These are phyloP conservation scores for Thielaviopsis punctulata DNA, from an alignment of 2,329 filamentous ascomycete species.

Conservation along the genomic window DNA sequence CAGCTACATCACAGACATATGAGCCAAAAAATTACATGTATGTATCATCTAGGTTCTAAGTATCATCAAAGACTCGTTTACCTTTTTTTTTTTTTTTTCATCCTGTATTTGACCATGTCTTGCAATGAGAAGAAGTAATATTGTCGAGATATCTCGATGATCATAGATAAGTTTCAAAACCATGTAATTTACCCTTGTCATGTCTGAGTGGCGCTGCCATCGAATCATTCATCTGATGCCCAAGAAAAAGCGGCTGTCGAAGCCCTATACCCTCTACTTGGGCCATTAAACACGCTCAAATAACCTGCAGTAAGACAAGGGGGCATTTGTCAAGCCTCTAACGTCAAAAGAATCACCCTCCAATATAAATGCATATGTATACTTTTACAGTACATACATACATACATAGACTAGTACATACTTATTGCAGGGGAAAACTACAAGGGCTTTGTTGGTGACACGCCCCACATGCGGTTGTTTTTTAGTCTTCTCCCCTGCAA, in stretches of 20 bases:
- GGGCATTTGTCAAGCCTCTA: neutral
- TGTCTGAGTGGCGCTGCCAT: neutral
- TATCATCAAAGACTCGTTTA: neutral
- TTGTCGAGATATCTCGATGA: no score
- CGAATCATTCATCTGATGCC: neutral
- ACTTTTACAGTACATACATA: no score
- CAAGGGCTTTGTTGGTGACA: neutral
- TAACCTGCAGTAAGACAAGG: neutral
- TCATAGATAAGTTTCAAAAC: no score
- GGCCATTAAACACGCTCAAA: neutral
- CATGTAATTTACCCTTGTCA: no score
- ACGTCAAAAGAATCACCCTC: neutral
- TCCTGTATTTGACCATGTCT: no score
- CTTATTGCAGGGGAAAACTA: no score
- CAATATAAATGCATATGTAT: no score
- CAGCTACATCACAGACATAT: neutral
- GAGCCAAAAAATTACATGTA: neutral
- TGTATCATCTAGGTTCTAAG: neutral
- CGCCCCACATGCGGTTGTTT: neutral
- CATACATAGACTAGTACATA: no score
- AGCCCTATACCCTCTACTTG: neutral
- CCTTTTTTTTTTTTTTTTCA: neutral
- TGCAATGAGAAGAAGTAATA: neutral
- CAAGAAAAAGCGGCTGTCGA: neutral
- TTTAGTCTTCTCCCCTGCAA: neutral